A percentile compares a stretch with the other conserved stretches of the same genome.
phyloP scores from a whole-genome alignment of 179 eudicot species.

The Vitellaria paradoxa region DNA sequence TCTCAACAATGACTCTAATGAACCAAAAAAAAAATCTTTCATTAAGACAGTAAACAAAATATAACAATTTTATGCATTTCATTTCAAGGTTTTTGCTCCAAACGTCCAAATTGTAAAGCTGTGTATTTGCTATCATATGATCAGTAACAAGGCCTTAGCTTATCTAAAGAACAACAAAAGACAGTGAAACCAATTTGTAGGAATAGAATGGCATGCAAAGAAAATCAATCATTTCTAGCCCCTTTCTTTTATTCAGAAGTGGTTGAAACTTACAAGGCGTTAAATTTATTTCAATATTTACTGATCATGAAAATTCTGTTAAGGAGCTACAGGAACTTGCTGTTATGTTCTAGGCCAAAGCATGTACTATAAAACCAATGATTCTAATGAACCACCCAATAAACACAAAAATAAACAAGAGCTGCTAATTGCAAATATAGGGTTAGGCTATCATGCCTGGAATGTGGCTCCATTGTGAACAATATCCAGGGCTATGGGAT shows the following conservation, averaged over 20 bases:
- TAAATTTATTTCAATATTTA: too few relatives aligned
- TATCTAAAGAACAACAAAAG: background rate
- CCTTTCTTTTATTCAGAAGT: background rate
- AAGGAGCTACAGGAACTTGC: background rate
- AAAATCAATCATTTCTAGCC: background rate
- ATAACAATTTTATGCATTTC: background rate
- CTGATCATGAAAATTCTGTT: too few relatives aligned
- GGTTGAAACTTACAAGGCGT: background rate
- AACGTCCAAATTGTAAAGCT: background rate
- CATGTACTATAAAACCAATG: background rate
- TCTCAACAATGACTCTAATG: background rate
- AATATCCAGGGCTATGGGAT: conserved; percentile 79
- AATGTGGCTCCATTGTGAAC: conserved; percentile 98
- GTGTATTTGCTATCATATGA: background rate
- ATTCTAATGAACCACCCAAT: background rate
- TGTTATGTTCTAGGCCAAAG: background rate
- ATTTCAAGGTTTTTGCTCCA: background rate
- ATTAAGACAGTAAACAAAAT: background rate
- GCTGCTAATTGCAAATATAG: conserved; percentile 3
- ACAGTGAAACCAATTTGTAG: background rate
- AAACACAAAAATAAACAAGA: background rate
- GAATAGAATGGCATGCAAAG: background rate
- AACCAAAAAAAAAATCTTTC: background rate
- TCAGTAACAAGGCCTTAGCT: background rate
- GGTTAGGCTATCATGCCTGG: conserved; percentile 56